These are phyloP conservation scores for Termitomyces sp. DNA, from an alignment of 768 basidiomycete species.

Conservation along the genomic window DNA sequence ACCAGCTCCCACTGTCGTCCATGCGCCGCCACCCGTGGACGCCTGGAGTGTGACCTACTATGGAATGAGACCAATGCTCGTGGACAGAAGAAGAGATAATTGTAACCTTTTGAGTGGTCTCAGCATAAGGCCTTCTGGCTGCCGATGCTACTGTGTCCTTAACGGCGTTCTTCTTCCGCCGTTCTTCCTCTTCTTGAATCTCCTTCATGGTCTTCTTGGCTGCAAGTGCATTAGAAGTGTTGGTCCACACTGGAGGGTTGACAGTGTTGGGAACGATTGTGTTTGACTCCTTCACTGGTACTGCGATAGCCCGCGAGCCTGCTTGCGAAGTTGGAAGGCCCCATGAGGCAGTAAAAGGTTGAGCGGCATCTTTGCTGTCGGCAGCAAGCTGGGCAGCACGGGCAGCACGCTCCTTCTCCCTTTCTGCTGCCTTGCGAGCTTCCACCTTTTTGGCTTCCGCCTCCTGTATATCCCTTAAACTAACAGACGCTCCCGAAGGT, in stretches of 20 bases:
- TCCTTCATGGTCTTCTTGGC: slow-evolving; percentile 96
- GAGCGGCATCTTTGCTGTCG: slow-evolving; percentile 48
- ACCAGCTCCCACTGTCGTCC: slow-evolving; percentile 83
- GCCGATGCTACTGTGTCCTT: slow-evolving; percentile 58
- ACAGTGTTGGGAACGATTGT: slow-evolving; percentile 23
- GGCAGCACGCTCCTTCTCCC: slow-evolving; percentile 60
- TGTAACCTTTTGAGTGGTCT: slow-evolving; percentile 68
- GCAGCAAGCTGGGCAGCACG: slow-evolving; percentile 37
- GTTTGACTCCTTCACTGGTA: slow-evolving; percentile 37
- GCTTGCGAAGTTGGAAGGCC: slow-evolving; percentile 82
- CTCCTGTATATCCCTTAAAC: slow-evolving; percentile 93
- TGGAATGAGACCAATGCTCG: slow-evolving; percentile 2
- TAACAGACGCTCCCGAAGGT: slow-evolving; percentile 41
- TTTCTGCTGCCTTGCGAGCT: slow-evolving; percentile 67
- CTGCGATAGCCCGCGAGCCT: slow-evolving; percentile 40
- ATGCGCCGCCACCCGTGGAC: slow-evolving; percentile 44
- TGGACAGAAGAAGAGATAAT: not conserved
- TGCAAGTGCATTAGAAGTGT: slow-evolving; percentile 43
- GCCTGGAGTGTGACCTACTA: slow-evolving; percentile 20
- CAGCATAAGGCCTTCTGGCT: slow-evolving; percentile 72
- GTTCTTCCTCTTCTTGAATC: slow-evolving; percentile 97
- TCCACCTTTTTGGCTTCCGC: slow-evolving; percentile 81
- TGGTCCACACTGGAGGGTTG: slow-evolving; percentile 69
- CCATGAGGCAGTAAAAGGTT: slow-evolving; percentile 72
- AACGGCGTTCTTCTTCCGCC: slow-evolving; percentile 60